Percentiles rank a stretch among this genome's conserved stretches.
phyloP scores from a whole-genome alignment of 306 rosid genomes.

The Pyrus pyrifolia region DNA sequence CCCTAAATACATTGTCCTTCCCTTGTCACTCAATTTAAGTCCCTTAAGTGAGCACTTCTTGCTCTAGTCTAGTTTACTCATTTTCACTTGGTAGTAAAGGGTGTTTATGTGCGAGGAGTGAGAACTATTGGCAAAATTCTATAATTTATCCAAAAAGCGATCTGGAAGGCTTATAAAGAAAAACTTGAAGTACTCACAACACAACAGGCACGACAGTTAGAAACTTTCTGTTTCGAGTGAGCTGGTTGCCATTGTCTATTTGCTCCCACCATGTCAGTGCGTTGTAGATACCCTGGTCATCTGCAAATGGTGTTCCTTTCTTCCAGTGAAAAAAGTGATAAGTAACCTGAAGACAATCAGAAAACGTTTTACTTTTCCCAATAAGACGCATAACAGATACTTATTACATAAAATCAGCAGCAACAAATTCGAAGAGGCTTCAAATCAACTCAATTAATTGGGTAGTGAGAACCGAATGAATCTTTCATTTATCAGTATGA shows the following conservation, averaged over 20 bases:
- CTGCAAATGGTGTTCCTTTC: slow-evolving; percentile 45
- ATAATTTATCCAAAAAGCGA: background rate
- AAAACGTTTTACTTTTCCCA: background rate
- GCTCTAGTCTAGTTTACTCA: background rate
- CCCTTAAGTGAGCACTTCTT: background rate
- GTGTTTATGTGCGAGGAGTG: background rate
- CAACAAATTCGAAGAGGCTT: background rate
- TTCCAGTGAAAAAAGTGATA: slow-evolving; percentile 42
- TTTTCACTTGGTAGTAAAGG: background rate
- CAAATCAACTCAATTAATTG: background rate
- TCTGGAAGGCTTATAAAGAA: background rate
- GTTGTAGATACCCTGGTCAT: slow-evolving; percentile 42
- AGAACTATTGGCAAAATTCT: background rate
- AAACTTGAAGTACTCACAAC: slow-evolving; percentile 19
- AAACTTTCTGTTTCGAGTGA: slow-evolving; percentile 40
- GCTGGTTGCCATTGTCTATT: slow-evolving; percentile 41
- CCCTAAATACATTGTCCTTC: background rate
- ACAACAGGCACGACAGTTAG: slow-evolving; percentile 36
- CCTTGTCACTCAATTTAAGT: background rate
- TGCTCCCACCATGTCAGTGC: slow-evolving; percentile 47
- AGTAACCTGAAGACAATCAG: slow-evolving; percentile 27
- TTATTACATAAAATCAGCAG: background rate
- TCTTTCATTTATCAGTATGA: background rate
- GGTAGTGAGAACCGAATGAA: background rate
- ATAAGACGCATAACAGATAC: background rate